These are phyloP conservation scores for Tetrapisispora pingtungensis DNA, from an alignment of 805 yeast genomes.

Conservation along the genomic window DNA sequence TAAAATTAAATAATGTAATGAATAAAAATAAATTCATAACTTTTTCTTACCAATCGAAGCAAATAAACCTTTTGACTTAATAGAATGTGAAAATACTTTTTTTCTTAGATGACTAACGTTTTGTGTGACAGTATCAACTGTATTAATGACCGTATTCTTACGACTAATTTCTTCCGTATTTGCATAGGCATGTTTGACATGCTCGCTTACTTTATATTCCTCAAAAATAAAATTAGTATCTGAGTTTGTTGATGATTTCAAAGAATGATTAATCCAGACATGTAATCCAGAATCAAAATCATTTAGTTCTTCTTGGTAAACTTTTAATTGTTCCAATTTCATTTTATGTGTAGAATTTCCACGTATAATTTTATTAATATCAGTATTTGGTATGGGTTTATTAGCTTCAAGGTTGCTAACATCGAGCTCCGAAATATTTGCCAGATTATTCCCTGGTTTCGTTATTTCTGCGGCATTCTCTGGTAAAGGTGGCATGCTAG, in stretches of 20 bases:
- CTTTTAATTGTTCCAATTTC: slow-evolving; percentile 20
- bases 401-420: slow-evolving; percentile 29
- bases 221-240: slow-evolving; percentile 26
- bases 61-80: slow-evolving; percentile 41
- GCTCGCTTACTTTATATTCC: slow-evolving; percentile 36
- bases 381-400: slow-evolving; percentile 32
- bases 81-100: slow-evolving; percentile 40
- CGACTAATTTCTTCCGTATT: slow-evolving; percentile 41
- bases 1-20: background rate
- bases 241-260: slow-evolving; percentile 21
- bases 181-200: slow-evolving; percentile 56
- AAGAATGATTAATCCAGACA: slow-evolving; percentile 38
- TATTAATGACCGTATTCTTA: slow-evolving; percentile 32
- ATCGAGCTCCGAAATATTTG: background rate
- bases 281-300: slow-evolving; percentile 48
- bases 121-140: slow-evolving; percentile 34
- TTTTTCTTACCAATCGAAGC: slow-evolving; percentile 45
- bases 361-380: slow-evolving; percentile 33
- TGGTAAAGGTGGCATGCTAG: slow-evolving; percentile 28
- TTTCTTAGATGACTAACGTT: slow-evolving; percentile 42
- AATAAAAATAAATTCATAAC: background rate
- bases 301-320: slow-evolving; percentile 30
- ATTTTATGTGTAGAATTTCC: slow-evolving; percentile 14
- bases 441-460: background rate
- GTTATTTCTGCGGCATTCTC: slow-evolving; percentile 5